phyloP scores from a whole-genome alignment of 257 asterid genomes.

The Vinca minor region DNA sequence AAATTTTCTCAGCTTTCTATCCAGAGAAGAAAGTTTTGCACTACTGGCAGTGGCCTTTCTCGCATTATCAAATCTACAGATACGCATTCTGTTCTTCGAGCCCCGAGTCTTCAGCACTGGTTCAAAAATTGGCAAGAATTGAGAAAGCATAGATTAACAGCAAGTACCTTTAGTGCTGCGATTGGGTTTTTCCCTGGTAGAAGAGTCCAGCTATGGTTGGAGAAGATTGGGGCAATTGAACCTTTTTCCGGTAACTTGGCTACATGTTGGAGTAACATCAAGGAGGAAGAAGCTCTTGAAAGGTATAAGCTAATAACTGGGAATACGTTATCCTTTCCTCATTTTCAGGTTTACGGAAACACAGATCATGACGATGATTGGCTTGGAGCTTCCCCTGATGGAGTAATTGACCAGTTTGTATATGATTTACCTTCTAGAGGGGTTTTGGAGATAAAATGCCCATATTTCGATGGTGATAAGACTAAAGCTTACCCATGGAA shows the following conservation, averaged over 20 bases:
- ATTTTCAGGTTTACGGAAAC: slow-evolving; percentile 46
- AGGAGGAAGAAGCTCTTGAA: slow-evolving; percentile 71
- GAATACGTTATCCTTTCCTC: slow-evolving; percentile 36
- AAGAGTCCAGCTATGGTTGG: slow-evolving; percentile 70
- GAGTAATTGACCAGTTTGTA: slow-evolving; percentile 33
- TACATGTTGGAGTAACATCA: slow-evolving; percentile 70
- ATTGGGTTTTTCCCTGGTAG: slow-evolving; percentile 73
- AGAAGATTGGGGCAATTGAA: slow-evolving; percentile 66
- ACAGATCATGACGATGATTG: slow-evolving; percentile 36
- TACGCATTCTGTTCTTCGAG: slow-evolving; percentile 33
- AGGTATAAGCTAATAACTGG: slow-evolving; percentile 57
- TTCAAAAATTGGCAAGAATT: slow-evolving; percentile 83
- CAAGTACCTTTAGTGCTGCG: slow-evolving; percentile 72
- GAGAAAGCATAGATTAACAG: slow-evolving; percentile 70
- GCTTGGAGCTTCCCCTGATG: slow-evolving; percentile 93
- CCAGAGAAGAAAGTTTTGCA: slow-evolving; percentile 25
- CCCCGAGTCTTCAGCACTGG: slow-evolving; percentile 48
- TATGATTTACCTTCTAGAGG: slow-evolving; percentile 51
- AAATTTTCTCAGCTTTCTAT: slow-evolving; percentile 12
- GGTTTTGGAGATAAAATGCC: slow-evolving; percentile 77
- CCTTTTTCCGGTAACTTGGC: slow-evolving; percentile 67
- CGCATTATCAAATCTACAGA: slow-evolving; percentile 10
- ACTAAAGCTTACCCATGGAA: slow-evolving; percentile 48
- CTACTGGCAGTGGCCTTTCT: slow-evolving; percentile 13
- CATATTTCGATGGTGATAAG: slow-evolving; percentile 52